Evolutionary conservation across 2,329 filamentous ascomycete species (phyloP).

Genomic region (Fragosphaeria purpurea): DNA sequence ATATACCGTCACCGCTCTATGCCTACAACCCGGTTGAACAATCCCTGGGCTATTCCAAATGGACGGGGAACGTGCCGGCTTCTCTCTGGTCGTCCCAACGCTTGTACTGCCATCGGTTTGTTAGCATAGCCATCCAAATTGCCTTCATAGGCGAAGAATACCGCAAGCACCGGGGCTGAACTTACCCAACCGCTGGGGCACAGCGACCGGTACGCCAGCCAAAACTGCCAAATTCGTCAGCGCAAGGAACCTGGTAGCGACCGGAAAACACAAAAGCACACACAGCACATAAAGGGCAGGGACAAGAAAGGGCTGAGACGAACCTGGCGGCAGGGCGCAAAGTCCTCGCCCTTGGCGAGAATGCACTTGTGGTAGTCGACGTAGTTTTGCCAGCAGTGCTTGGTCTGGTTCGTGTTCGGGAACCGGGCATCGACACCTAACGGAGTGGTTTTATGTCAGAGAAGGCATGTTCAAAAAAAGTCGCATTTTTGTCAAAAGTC

Average conservation of each 20-base stretch:
- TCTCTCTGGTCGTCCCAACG: constrained; percentile 96
- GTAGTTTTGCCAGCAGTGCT: constrained; percentile 99
- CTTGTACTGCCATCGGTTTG: constrained; percentile 42
- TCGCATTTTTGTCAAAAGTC: no score
- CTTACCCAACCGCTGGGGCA: constrained; percentile 75
- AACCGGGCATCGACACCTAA: constrained; percentile 97
- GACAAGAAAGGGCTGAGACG: constrained; percentile 11
- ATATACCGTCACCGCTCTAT: background rate
- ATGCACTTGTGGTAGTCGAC: constrained; percentile 99
- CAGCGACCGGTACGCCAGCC: constrained; percentile 89
- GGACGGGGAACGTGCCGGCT: constrained; percentile 57
- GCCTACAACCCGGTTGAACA: no score
- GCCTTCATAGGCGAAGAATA: background rate
- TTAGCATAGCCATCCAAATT: background rate
- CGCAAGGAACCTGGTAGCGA: background rate
- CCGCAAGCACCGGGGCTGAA: background rate
- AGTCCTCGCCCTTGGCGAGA: constrained; percentile 95
- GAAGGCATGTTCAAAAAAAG: no score
- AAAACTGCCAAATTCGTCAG: constrained; percentile 57
- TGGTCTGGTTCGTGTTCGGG: constrained; percentile 96
- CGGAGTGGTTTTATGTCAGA: no score
- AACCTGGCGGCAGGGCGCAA: constrained; percentile 94
- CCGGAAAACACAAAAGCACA: background rate
- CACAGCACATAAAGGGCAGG: background rate
- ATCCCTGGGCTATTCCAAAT: constrained; percentile 42